These are phyloP conservation scores for Iberis pinnata DNA, from an alignment of 345 rosid genomes.

Conservation along the genomic window DNA sequence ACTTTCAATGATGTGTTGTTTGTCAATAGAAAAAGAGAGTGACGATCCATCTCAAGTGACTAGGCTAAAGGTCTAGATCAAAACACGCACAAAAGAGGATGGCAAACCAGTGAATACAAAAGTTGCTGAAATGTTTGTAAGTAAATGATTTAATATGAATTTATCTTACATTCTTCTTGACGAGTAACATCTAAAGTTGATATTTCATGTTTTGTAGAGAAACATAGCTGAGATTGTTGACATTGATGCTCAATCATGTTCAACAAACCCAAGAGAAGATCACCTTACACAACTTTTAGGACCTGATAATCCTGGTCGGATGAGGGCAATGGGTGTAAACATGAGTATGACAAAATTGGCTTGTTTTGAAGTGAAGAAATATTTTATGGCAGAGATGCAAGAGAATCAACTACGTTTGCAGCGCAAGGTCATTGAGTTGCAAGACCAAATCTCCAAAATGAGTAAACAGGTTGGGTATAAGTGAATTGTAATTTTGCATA, in stretches of 20 bases:
- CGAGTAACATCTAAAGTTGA: no score
- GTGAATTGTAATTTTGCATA: no score
- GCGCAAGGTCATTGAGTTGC: background rate
- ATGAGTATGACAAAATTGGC: background rate
- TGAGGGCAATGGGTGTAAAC: constrained; percentile 1
- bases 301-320: background rate
- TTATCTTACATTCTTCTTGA: no score
- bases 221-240: background rate
- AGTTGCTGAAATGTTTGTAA: no score
- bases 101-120: no score
- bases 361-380: background rate
- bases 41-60: no score
- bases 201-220: background rate
- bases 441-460: background rate
- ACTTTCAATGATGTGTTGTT: no score
- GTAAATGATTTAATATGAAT: no score
- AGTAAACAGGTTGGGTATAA: background rate
- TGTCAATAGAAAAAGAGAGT: no score
- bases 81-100: no score
- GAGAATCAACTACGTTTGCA: background rate
- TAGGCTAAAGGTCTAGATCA: no score
- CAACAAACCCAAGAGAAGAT: background rate
- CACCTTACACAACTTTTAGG: background rate
- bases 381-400: background rate
- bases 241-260: background rate